Evolutionary conservation across 2,329 filamentous ascomycete species (phyloP), one percentile per base, ranked within the genome.

Genomic region (Alternaria atra): DNA sequence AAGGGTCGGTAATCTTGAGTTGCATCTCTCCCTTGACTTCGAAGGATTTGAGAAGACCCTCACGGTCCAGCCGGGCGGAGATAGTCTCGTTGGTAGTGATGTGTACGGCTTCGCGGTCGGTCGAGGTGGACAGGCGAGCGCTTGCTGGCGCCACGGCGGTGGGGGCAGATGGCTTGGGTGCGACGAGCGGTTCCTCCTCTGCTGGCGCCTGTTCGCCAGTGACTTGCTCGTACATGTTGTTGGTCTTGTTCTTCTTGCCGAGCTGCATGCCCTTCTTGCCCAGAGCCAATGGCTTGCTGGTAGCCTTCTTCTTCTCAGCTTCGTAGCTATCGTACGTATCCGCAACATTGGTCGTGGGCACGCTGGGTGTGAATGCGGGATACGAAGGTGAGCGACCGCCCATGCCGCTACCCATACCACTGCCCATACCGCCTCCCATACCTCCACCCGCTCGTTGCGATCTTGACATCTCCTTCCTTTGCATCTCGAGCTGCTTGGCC

Each of bases 241-340:
- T 97, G 23, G 92, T 94, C 84, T 98, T 98, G 62, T 92, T 97
- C 84, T 99, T 99, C 85, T 98, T 98, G 81, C 95, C 95, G 58
- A 99, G 85, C 80, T 98, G 94, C 96, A 99, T 99, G 70, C 95
- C 95, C 84, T 99, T 99, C 73, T 93, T 93, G 82, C 96, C 93
- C 61, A 90, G 87, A 52, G 91, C 87, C 73, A 87, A 77, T 87
- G 95, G 97, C 82, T 89, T 88, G 76, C 88, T 91, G 1, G 89
- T 84, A 82, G 90, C 84, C 83, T 97, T 97, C 84, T 97, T 97
- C 88, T 97, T 98, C 81, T 97, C 95, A 1, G 94, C 93, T 80
- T 97, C 94, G 79, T 99, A 99, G 34, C 89, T 91, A 80, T 98
- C 94, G 82, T 96, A 97, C 6, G 91, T 92, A 74, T 95, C 92